Percentiles rank a stretch among this genome's conserved stretches.
Evolutionary conservation across 306 rosid species (phyloP).

Genomic region (Amphicarpaea edgeworthii): DNA sequence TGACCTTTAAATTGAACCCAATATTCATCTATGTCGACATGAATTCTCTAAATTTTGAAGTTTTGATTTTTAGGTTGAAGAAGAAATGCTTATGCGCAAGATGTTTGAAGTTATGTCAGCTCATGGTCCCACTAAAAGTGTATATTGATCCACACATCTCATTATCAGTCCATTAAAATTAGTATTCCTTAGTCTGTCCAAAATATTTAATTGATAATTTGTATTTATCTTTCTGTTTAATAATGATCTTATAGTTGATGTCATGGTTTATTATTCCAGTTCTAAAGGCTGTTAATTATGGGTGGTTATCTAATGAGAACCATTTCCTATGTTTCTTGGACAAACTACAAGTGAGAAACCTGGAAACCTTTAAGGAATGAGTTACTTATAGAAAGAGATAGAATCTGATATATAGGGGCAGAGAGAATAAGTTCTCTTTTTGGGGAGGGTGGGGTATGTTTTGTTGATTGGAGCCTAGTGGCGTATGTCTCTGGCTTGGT

Average conservation of each 20-base stretch:
- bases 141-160: background rate
- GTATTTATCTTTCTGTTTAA: background rate
- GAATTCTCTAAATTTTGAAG: slow-evolving; percentile 7
- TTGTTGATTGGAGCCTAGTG: background rate
- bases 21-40: background rate
- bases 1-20: background rate
- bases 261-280: background rate
- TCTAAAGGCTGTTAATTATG: background rate
- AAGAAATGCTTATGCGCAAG: slow-evolving; percentile 53
- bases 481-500: background rate
- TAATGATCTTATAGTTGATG: background rate
- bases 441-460: background rate
- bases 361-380: too few relatives aligned
- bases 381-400: background rate
- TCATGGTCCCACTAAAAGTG: slow-evolving; percentile 33
- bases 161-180: background rate
- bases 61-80: slow-evolving; percentile 46
- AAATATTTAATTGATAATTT: background rate
- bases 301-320: background rate
- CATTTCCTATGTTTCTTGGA: background rate
- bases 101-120: slow-evolving; percentile 43
- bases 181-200: slow-evolving; percentile 8
- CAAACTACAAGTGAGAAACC: background rate
- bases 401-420: background rate
- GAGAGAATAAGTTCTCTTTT: background rate